These are phyloP conservation scores for Cajanus cajan DNA, from an alignment of 306 rosid genomes.

Conservation along the genomic window DNA sequence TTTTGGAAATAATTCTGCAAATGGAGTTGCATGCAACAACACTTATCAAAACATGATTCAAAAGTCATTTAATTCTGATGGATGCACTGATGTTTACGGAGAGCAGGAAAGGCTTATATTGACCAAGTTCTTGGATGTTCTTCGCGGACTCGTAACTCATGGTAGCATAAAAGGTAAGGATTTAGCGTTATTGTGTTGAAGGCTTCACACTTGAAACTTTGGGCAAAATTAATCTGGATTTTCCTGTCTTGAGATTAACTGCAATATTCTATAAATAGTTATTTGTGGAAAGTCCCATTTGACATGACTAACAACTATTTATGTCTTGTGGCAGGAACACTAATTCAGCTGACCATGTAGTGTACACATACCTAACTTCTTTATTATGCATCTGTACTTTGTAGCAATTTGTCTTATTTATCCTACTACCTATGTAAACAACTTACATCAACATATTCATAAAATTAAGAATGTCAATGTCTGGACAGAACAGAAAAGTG, in stretches of 20 bases:
- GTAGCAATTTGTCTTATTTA: slow-evolving; percentile 7
- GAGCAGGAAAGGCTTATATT: slow-evolving; percentile 69
- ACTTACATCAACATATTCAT: slow-evolving; percentile 7
- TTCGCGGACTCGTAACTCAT: slow-evolving; percentile 51
- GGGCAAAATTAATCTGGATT: slow-evolving; percentile 2
- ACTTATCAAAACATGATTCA: slow-evolving; percentile 34
- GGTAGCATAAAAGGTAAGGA: slow-evolving; percentile 66
- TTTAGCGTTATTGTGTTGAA: slow-evolving; percentile 3
- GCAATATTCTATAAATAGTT: slow-evolving; percentile 16
- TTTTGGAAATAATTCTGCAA: slow-evolving; percentile 42
- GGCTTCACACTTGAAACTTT: neutral
- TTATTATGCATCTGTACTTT: neutral
- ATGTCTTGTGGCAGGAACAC: neutral
- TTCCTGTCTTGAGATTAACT: slow-evolving; percentile 6
- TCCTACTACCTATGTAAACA: neutral
- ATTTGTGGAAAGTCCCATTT: slow-evolving; percentile 4
- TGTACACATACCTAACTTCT: neutral
- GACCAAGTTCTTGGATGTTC: slow-evolving; percentile 59
- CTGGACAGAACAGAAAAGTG: neutral
- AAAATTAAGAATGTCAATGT: slow-evolving; percentile 1
- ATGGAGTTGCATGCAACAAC: slow-evolving; percentile 21
- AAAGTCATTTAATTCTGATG: slow-evolving; percentile 43
- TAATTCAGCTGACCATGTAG: neutral
- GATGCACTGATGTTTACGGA: slow-evolving; percentile 41
- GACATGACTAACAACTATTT: neutral